Evolutionary conservation across 441 rosid species (phyloP).

Genomic region (Oxalis stricta): DNA sequence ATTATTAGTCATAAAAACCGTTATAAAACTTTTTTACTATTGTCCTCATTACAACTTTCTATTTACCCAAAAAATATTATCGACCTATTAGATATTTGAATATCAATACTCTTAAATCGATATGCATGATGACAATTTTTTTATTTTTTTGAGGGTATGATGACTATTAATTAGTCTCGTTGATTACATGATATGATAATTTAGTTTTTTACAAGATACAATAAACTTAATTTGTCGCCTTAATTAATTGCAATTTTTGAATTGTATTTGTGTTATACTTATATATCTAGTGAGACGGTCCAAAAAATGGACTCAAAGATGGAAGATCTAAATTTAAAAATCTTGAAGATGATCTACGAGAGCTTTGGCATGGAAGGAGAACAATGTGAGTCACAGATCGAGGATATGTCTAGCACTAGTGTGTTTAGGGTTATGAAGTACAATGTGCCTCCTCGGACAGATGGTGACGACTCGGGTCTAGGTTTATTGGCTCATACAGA

Average conservation of each 20-base stretch:
- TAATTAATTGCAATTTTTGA: not conserved
- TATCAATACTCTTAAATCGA: too few species aligned
- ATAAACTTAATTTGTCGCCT: not conserved
- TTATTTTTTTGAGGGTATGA: too few species aligned
- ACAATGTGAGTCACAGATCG: constrained; percentile 9
- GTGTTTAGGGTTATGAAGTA: constrained; percentile 28
- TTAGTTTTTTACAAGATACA: too few species aligned
- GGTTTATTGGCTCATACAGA: constrained; percentile 29
- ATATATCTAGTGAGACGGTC: constrained; percentile 16
- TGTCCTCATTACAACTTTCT: too few species aligned
- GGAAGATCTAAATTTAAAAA: constrained; percentile 18
- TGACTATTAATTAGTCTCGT: too few species aligned
- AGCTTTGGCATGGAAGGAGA: constrained; percentile 26
- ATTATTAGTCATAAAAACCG: too few species aligned
- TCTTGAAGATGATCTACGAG: constrained; percentile 27
- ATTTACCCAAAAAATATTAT: too few species aligned
- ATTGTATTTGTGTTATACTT: not conserved
- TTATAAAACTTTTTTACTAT: too few species aligned
- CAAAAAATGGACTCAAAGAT: constrained; percentile 19
- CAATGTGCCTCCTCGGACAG: constrained; percentile 9
- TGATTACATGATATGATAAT: too few species aligned
- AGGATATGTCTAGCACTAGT: constrained; percentile 15
- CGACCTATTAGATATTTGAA: too few species aligned
- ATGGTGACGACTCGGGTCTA: not conserved
- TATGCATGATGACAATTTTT: too few species aligned